These are phyloP conservation scores for Cladorrhinum samala DNA, from an alignment of 495 filamentous ascomycete genomes.

Conservation along the genomic window DNA sequence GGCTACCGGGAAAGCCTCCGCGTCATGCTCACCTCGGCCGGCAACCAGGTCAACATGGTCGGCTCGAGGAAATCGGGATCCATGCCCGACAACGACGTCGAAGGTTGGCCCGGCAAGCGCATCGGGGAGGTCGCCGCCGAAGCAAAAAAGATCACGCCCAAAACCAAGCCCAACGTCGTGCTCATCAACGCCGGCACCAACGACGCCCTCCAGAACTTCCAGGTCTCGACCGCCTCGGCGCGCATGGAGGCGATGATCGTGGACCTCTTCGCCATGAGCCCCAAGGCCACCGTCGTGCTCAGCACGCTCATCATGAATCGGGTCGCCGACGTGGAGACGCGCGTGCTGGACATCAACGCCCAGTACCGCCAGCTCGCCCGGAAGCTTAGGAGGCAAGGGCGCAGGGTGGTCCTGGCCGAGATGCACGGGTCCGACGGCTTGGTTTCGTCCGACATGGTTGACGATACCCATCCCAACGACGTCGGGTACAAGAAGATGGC, in stretches of 20 bases:
- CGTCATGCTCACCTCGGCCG: constrained; percentile 18
- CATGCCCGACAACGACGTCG: constrained; percentile 48
- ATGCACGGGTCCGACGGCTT: constrained; percentile 35
- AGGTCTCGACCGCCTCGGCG: constrained; percentile 24
- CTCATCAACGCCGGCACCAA: constrained; percentile 47
- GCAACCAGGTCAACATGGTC: constrained; percentile 45
- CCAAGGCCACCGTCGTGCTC: constrained; percentile 41
- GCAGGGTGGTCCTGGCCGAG: constrained; percentile 42
- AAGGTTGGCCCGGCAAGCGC: constrained; percentile 44
- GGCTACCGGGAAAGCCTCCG: constrained; percentile 33
- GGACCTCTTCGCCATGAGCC: constrained; percentile 33
- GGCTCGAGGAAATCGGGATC: constrained; percentile 39
- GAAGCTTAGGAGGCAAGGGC: constrained; percentile 22
- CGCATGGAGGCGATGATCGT: constrained; percentile 34
- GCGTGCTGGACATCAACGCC: constrained; percentile 32
- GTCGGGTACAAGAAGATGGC: constrained; percentile 50
- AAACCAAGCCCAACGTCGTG: constrained; percentile 43
- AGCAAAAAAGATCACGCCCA: constrained; percentile 21
- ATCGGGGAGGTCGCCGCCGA: constrained; percentile 40
- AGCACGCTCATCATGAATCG: constrained; percentile 44
- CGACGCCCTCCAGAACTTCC: constrained; percentile 30
- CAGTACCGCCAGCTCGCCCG: constrained; percentile 32
- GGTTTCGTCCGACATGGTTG: constrained; percentile 30
- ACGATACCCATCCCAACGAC: constrained; percentile 47
- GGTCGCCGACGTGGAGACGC: constrained; percentile 13